phyloP scores from a whole-genome alignment of 2,329 filamentous ascomycete genomes.

The Colletotrichum viniferum region DNA sequence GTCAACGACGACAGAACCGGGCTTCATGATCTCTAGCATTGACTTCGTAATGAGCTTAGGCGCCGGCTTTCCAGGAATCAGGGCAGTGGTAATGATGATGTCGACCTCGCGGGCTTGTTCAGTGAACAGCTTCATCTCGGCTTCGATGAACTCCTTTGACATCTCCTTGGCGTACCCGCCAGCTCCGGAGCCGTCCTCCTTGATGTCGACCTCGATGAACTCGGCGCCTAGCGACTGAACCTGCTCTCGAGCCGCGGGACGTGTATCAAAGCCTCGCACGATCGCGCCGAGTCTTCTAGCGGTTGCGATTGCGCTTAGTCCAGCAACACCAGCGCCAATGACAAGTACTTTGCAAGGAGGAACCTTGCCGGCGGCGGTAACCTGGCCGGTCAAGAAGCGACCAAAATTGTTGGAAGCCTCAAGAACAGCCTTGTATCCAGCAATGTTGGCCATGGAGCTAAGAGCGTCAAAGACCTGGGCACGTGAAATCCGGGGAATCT shows the following conservation, averaged over 20 bases:
- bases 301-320: constrained; percentile 85
- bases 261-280: constrained; percentile 89
- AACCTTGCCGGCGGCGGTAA: constrained; percentile 89
- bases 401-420: constrained; percentile 91
- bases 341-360: constrained; percentile 89
- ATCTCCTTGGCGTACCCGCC: constrained; percentile 93
- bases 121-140: constrained; percentile 91
- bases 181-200: constrained; percentile 83
- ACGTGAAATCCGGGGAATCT: constrained; percentile 87
- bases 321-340: constrained; percentile 88
- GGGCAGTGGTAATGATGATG: constrained; percentile 90
- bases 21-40: constrained; percentile 86
- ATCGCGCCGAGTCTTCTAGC: constrained; percentile 87
- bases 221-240: constrained; percentile 90
- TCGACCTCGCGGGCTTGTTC: constrained; percentile 88
- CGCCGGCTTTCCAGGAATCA: constrained; percentile 84
- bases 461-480: constrained; percentile 89
- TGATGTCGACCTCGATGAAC: constrained; percentile 83
- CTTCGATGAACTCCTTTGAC: constrained; percentile 92
- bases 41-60: constrained; percentile 83
- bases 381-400: constrained; percentile 85
- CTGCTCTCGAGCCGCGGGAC: constrained; percentile 85
- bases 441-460: constrained; percentile 93
- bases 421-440: constrained; percentile 89
- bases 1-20: constrained; percentile 87